Base-by-base conservation (phyloP, 2,329 filamentous ascomycete species). In the Aspergillus carbonarius region DNA sequence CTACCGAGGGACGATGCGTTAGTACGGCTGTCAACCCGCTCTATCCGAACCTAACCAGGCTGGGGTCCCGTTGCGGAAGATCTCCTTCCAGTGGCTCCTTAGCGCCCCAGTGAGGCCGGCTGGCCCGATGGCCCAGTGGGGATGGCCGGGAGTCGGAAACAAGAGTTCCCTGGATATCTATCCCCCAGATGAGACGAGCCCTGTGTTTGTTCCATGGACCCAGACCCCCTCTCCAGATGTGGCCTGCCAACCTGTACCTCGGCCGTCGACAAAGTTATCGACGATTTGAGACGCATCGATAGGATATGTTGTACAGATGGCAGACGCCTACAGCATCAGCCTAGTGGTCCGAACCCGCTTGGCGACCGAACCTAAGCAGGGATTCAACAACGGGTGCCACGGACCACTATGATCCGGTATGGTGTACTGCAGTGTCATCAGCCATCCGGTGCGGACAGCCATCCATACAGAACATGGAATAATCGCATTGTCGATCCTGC, bases 401-500 rank as follows among this genome's bases (percentile, higher is more conserved):
- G 51, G 51, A 54, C 37, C 51, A 44, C 51, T 54, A 54, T 54
- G 39, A 25, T 54, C 51, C 51, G 51, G 20, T 30, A 32, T 30
- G 40, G 51, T 13, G 30, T 30, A 30, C 39, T 25, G 51, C 51
- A 54, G 39, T 17, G 50, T 42, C 44, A 27, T 52, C 35, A 52
- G 34, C 18, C 40, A 7, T 51, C 30, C 48, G 9, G 48, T 10
- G 20, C 37, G 32, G 34, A 52, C 35, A 9, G 25, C 35, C 32
- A 40, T 34, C 17, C 35, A 42, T 20, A 20, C 35, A 18, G 12
- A 54, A n/a, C 51, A 30, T 37, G 27, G 37, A 20, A 54, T 37
- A 54, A 54, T 54, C 37, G 51, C 51, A 42, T 44, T 54, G 51
- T 54, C 39, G 51, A 54, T 54, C 51, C 50, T 54, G 34, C 37